Percentiles rank a stretch among this genome's conserved stretches.
phyloP scores from a whole-genome alignment of 2,329 filamentous ascomycete genomes.

The Pseudocercospora ulei region DNA sequence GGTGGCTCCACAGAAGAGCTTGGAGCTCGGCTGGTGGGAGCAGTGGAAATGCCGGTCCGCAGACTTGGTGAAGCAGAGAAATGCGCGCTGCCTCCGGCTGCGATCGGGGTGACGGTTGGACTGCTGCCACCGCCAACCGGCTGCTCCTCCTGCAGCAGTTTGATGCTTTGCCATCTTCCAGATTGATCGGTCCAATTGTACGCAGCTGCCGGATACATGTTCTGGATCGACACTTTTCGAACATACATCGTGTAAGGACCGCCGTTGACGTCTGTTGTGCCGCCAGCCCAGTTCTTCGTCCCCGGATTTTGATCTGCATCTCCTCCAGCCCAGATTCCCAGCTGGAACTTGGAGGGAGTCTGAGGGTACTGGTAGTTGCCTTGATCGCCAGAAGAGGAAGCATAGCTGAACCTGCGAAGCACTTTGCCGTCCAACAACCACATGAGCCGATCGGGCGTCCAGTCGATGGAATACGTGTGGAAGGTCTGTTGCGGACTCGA shows the following conservation, averaged over 20 bases:
- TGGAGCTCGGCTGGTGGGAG: neutral
- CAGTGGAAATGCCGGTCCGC: neutral
- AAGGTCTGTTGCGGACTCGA: constrained; percentile 50
- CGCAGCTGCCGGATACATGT: constrained; percentile 44
- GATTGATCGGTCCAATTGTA: constrained; percentile 45
- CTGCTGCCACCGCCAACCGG: neutral
- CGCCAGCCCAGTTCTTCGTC: constrained; percentile 58
- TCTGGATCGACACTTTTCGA: constrained; percentile 43
- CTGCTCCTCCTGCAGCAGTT: constrained; percentile 1
- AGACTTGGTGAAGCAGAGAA: neutral
- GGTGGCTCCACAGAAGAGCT: neutral
- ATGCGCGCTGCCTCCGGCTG: neutral
- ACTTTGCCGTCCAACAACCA: constrained; percentile 61
- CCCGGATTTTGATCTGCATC: constrained; percentile 31
- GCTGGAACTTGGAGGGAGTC: constrained; percentile 57
- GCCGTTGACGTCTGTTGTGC: constrained; percentile 42
- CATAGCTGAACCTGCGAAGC: constrained; percentile 59
- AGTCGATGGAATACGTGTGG: constrained; percentile 64
- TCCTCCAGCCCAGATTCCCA: constrained; percentile 45
- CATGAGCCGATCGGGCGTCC: constrained; percentile 57
- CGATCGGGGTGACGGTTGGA: neutral
- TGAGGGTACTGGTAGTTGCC: constrained; percentile 57
- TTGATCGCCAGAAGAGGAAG: constrained; percentile 49
- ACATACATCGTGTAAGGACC: constrained; percentile 47
- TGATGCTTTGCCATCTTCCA: constrained; percentile 43